These are phyloP conservation scores for Discostella stelligeroides DNA, from an alignment of 108 stramenopile species.

Conservation along the genomic window DNA sequence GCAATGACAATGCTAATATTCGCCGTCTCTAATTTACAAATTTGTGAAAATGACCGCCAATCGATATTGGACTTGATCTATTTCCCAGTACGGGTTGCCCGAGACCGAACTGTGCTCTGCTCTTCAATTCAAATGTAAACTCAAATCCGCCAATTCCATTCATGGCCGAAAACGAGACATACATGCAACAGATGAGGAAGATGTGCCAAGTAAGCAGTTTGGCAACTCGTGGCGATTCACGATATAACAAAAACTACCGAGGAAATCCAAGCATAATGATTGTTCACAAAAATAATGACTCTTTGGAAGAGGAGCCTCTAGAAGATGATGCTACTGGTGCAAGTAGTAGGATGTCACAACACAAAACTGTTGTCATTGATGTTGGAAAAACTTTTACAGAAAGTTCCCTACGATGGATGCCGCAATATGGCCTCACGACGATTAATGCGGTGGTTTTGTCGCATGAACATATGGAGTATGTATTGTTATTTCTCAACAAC, in stretches of 20 bases:
- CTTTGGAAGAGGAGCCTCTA: slow-evolving; percentile 10
- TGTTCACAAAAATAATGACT: slow-evolving; percentile 48
- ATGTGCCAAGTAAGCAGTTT: slow-evolving; percentile 58
- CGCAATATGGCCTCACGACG: slow-evolving; percentile 49
- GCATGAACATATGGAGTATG: slow-evolving; percentile 80
- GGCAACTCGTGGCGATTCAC: slow-evolving; percentile 75
- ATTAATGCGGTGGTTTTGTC: slow-evolving; percentile 82
- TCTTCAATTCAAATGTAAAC: slow-evolving; percentile 46
- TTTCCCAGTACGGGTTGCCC: slow-evolving; percentile 78
- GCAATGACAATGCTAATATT: background rate
- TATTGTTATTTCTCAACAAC: background rate
- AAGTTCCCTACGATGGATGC: slow-evolving; percentile 80
- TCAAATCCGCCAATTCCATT: slow-evolving; percentile 17
- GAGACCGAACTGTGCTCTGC: slow-evolving; percentile 64
- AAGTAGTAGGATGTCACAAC: background rate
- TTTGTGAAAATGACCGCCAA: background rate
- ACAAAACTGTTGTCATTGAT: slow-evolving; percentile 75
- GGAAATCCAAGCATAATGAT: slow-evolving; percentile 84
- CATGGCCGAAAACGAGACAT: slow-evolving; percentile 2
- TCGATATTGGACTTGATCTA: background rate
- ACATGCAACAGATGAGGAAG: slow-evolving; percentile 22
- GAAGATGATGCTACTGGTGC: slow-evolving; percentile 13
- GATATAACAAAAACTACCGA: slow-evolving; percentile 81
- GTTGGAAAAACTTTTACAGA: slow-evolving; percentile 94
- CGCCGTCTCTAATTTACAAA: background rate